Evolutionary conservation across 768 basidiomycete genomes (phyloP), one percentile per base, ranked within the genome.

Genomic region (Kwoniella sp.): DNA sequence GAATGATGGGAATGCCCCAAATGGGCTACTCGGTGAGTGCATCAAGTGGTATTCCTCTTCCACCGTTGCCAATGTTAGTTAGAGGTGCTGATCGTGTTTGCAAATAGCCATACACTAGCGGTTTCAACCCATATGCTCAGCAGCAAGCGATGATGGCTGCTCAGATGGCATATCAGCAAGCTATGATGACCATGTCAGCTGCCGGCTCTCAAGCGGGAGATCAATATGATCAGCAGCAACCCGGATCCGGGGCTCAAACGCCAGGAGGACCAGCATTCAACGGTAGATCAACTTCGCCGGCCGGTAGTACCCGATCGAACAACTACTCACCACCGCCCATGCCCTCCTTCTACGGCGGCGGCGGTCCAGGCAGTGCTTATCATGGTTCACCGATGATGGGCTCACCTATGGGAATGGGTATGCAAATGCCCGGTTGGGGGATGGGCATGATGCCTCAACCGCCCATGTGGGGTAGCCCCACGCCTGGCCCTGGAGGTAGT

Each of bases 81-180:
- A 26, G 22, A 26, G 12, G 40, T 12, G 57, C 63, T 66, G 36
- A 73, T 44, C 5, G 10, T 19, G 17, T n/a, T n/a, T 50, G 48
- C 5, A 26, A 12, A 40, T 27, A 70, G 67, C 58, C 60, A 10
- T 69, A 69, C 33, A 63, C 64, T 48, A 71, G 70, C 5, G 68
- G 66, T 7, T 73, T 67, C 57, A 78, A 80, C 58, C 75, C 79
- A 2, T 78, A 75, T 48, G 74, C 73, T 6, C 77, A 78, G 27
- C 78, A 79, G 70, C 73, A 79, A 64, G 80, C 80, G 1, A 80
- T 81, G 80, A 76, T 81, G 74, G 80, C 80, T n/a, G 81, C 81
- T 48, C 79, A 81, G 60, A 74, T 77, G 67, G 81, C 81, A 10
- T 81, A 81, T 60, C 79, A 80, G 27, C 78, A 79, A 66, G 71